Percentiles rank a stretch among this genome's conserved stretches.
phyloP scores from a whole-genome alignment of 176 grass and related monocot species.

The Thalia dealbata region DNA sequence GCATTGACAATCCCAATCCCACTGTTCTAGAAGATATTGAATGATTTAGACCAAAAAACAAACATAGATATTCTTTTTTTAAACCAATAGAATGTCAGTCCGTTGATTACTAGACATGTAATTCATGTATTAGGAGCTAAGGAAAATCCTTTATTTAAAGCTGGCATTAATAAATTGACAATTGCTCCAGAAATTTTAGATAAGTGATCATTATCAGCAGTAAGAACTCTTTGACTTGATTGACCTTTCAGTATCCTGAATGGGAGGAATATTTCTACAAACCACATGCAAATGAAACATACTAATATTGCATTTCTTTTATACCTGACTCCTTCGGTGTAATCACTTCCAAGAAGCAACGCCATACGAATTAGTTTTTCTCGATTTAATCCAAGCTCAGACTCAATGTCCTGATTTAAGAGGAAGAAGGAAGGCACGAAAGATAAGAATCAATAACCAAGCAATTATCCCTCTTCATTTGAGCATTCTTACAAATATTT shows the following conservation, averaged over 20 bases:
- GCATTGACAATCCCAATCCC: conserved; percentile 98
- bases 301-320: conserved; percentile 1
- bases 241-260: not conserved
- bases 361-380: conserved; percentile 86
- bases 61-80: not conserved
- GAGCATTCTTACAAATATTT: not conserved
- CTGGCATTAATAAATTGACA: not conserved
- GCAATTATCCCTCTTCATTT: not conserved
- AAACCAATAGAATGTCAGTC: not conserved
- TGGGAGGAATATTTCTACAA: not conserved
- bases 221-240: not conserved
- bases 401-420: conserved; percentile 80
- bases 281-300: not conserved
- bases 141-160: not conserved
- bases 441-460: conserved; percentile 16
- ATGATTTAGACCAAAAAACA: conserved; percentile 17
- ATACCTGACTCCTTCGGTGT: conserved; percentile 97
- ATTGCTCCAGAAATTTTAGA: not conserved
- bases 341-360: conserved; percentile 92
- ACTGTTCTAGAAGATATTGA: conserved; percentile 35
- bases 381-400: conserved; percentile 77
- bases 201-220: not conserved
- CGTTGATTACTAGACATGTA: no score
- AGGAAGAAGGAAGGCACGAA: conserved; percentile 12
- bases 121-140: not conserved